Base-by-base conservation (phyloP, 208 protist genomes). In the Trypanosoma boissoni region DNA sequence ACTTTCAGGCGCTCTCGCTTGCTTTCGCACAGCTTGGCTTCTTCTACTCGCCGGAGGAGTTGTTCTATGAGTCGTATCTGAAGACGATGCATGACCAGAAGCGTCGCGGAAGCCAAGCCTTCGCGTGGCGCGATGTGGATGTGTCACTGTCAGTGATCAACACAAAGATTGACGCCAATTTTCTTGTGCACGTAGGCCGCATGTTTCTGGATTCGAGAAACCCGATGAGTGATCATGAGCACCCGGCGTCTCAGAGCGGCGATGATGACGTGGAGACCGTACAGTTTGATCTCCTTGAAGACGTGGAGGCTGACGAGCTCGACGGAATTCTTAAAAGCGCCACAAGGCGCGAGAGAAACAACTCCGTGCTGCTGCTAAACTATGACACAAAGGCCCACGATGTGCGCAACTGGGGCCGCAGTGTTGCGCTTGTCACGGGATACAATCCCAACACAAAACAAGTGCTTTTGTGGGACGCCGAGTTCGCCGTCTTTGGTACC, bases 11-110 rank as follows among this genome's bases (percentile, higher is more conserved):
- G 42, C 63, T 94, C 65, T 94, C 87, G 31, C 77, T 89, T 36
- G 87, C 83, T 34, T 94, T 94, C 54, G 72, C 81, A 2, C 80
- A 89, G 71, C 74, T 94, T 29, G 83, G 82, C 5, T 69, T 78
- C 72, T 94, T 86, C 64, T 94, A 88, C 74, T 91, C 81, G 50
- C 87, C 87, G 1, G 83, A 94, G 69, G 80, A 94, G 63, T 89
- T 94, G 58, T 94, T 94, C 68, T 94, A 94, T 70, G 87, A 94
- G 74, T 83, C 87, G 1, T 94, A 90, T 68, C 77, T 94, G 50
- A 90, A 90, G 72, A 94, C 87, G 9, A 83, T 91, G 78, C 72
- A 80, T 55, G 83, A 87, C 58, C 83, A 94, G 54, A 80, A 83
- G 50, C 78, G 80, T 18, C 87, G 87, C 32, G 83, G 83, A 44